Base-by-base conservation (phyloP, 768 basidiomycete genomes). In the Lactarius sanguifluus region DNA sequence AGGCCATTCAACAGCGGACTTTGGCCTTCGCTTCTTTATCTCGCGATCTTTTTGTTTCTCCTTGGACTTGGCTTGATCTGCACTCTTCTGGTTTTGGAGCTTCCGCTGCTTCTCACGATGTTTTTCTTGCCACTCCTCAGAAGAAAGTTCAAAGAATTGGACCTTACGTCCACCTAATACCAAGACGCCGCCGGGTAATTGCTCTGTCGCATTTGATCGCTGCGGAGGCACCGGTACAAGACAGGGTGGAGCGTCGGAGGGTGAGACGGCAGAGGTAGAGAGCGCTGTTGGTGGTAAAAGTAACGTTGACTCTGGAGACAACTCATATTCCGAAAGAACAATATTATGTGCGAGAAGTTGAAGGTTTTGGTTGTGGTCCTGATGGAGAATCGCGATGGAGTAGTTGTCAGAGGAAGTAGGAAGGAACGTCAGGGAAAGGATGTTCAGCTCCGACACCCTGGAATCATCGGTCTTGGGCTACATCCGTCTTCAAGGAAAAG, bases 141-240 rank as follows among this genome's bases (percentile, higher is more conserved):
- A 79, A 9, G 85, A 79, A 55, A 87, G 69, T 64, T 88, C 89
- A 67, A 83, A 91, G 6, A 90, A 77, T 23, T 86, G 72, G 54
- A 92, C 79, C 73, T 84, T 85, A 32, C 79, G 80, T 0, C 90
- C 90, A 63, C 92, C 91, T 1, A 90, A 71, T 6, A 94, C 80
- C 30, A 94, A 75, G 10, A 93, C 75, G 20, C 89, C 91, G n/a
- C 90, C 91, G n/a, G 78, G 77, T 5, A 67, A 66, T n/a, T 66
- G 65, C 4, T 77, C 76, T 28, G 0, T 78, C 74, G 18, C 36
- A 20, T 54, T 47, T 25, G 30, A 77, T 77, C 2, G 72, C 73
- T 7, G 81, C 77, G 65, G 70, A 71, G 13, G 83, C 81, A 77
- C 67, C 18, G 76, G 57, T 25, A 75, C 67, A 16, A 78, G 73